These are phyloP conservation scores for Dactylellina cionopaga DNA, from an alignment of 2,329 filamentous ascomycete species.

Conservation along the genomic window DNA sequence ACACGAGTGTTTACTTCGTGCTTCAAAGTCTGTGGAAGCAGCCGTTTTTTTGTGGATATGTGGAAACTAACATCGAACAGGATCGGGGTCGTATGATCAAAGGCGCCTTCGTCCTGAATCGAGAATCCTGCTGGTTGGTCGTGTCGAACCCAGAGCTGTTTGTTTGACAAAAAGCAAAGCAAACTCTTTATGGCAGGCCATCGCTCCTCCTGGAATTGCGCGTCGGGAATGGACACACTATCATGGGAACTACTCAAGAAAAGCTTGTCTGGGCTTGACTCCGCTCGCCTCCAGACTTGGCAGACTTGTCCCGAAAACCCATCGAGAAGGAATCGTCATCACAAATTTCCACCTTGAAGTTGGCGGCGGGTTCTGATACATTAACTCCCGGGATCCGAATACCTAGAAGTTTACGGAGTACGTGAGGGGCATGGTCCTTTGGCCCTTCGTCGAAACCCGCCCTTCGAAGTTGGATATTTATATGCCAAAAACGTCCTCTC, in stretches of 20 bases:
- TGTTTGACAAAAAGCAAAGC: constrained; percentile 17
- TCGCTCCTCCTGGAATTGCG: constrained; percentile 5
- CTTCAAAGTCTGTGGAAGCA: neutral
- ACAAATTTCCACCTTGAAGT: neutral
- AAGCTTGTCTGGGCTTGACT: constrained; percentile 50
- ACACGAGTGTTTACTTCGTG: too few relatives aligned
- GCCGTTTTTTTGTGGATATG: neutral
- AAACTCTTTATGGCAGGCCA: constrained; percentile 7
- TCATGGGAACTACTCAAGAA: constrained; percentile 32
- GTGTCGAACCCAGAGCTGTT: constrained; percentile 10
- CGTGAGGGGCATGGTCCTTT: too few relatives aligned
- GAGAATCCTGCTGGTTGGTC: neutral
- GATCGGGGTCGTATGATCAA: constrained; percentile 8
- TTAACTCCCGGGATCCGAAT: too few relatives aligned
- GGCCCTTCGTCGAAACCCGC: too few relatives aligned
- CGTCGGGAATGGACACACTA: constrained; percentile 32
- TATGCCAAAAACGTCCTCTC: too few relatives aligned
- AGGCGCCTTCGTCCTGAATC: neutral
- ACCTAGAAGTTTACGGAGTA: too few relatives aligned
- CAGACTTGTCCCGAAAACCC: constrained; percentile 39
- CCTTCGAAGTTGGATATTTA: too few relatives aligned
- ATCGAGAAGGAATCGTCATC: constrained; percentile 8
- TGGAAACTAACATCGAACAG: neutral
- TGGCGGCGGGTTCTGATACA: neutral
- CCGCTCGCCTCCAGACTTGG: constrained; percentile 47